Evolutionary conservation across 352 stramenopile genomes (phyloP), one percentile per base, ranked within the genome.

Genomic region (Globisporangium irregulare): DNA sequence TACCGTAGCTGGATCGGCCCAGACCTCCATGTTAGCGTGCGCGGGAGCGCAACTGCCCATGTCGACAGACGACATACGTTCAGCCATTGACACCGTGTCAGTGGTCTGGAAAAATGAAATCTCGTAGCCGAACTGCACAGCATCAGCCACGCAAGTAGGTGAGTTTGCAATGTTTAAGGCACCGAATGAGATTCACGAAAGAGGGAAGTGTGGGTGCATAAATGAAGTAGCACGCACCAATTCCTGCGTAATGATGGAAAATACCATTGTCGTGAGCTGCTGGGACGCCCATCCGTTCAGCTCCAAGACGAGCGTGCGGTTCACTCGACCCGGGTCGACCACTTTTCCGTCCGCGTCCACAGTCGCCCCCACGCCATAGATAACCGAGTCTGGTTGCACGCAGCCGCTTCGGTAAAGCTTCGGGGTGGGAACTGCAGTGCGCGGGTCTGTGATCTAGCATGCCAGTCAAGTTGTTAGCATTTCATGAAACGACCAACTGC

Each of bases 231-330:
- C 9, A 27, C 65, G 46, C 72, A 84, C 78, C 68, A 86, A 32
- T 68, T 88, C 80, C 32, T 80, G 70, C 0, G 73, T 72, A 18
- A 91, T 57, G 54, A 91, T 88, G 2, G 82, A 64, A 20, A 86
- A 73, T 10, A 86, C 62, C 34, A 81, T 66, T 2, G 77, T 71
- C 4, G 77, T 73, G 2, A 91, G 61, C 9, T 36, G 46, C n/a
- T 84, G 71, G 0, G 80, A 79, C 3, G 65, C 64, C 77, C 78
- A 89, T 3, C 54, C 68, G 22, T 78, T 67, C 22, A 82, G 54
- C 62, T 91, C 80, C 32, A 89, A 29, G 6, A 86, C 60, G n/a
- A 91, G 62, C 1, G 79, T 73, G 1, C 77, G 74, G 24, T 82
- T 81, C 6, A 76, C 70, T 22, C 65, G 64, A n/a, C 76, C 78